phyloP scores from a whole-genome alignment of 148 eudicot species.

The Diospyros lotus region DNA sequence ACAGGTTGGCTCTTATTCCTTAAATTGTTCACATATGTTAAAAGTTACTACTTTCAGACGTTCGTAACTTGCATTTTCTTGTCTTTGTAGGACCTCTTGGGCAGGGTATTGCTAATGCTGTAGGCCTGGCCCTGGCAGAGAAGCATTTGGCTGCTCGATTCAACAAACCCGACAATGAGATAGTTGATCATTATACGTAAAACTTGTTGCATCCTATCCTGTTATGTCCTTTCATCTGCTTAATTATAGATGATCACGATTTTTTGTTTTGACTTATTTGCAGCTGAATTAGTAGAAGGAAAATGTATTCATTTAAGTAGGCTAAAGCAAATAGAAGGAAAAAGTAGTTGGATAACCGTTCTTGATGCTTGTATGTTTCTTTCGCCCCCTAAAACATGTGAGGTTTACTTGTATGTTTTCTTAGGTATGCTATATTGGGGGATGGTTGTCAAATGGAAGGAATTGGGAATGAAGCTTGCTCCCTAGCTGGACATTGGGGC shows the following conservation, averaged over 20 bases:
- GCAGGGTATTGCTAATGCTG: slow-evolving; percentile 64
- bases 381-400: no score
- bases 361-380: no score
- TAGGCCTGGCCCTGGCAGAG: slow-evolving; percentile 47
- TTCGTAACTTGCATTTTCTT: slow-evolving; percentile 3
- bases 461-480: slow-evolving; percentile 57
- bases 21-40: background rate
- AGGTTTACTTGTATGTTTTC: background rate
- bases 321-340: no score
- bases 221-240: background rate
- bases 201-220: background rate
- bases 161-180: slow-evolving; percentile 57
- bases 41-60: background rate
- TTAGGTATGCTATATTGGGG: slow-evolving; percentile 52
- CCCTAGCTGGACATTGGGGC: slow-evolving; percentile 73
- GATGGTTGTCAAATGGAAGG: slow-evolving; percentile 83
- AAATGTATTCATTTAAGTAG: no score
- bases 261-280: no score
- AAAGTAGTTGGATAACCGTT: no score
- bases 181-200: slow-evolving; percentile 70
- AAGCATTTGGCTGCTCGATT: slow-evolving; percentile 57
- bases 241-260: no score
- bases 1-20: slow-evolving; percentile 35
- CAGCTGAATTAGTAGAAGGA: no score
- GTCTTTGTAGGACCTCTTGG: slow-evolving; percentile 53